Conservation (phyloP, 805 yeast genomes). For the Candida xiaguanensis region DNA sequence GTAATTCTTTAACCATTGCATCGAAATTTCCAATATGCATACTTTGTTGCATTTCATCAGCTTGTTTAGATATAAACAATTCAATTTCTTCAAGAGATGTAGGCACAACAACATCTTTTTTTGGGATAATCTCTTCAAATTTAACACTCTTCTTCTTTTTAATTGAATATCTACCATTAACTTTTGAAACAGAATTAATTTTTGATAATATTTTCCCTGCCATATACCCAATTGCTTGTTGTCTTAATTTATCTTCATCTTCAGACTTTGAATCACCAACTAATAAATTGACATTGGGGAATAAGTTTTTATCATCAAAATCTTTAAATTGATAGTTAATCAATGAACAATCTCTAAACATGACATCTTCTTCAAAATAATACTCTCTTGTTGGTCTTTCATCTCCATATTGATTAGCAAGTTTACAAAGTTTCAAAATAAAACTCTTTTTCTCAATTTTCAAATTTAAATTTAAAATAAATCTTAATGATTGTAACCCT, state of each 20-base stretch:
- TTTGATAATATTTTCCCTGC: conserved; percentile 19
- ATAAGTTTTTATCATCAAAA: conserved; percentile 53
- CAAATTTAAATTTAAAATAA: conserved; percentile 57
- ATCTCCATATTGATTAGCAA: neutral
- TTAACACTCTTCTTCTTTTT: conserved; percentile 1
- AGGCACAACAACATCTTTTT: conserved; percentile 13
- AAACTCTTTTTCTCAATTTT: conserved; percentile 21
- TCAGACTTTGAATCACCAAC: conserved; percentile 15
- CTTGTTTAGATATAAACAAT: conserved; percentile 31
- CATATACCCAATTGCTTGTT: conserved; percentile 21
- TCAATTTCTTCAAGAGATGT: conserved; percentile 36
- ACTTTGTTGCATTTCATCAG: conserved; percentile 21
- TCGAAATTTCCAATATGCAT: conserved; percentile 11
- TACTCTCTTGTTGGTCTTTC: conserved; percentile 47
- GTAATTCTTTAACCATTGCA: conserved; percentile 13
- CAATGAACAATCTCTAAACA: conserved; percentile 56
- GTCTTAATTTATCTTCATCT: conserved; percentile 25
- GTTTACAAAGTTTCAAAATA: neutral
- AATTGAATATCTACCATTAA: neutral
- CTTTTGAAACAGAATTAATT: conserved; percentile 6
- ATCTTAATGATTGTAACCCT: conserved; percentile 31
- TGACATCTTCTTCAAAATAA: conserved; percentile 63
- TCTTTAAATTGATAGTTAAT: conserved; percentile 54
- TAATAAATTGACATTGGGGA: conserved; percentile 23
- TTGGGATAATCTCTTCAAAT: neutral